phyloP scores from a whole-genome alignment of 768 basidiomycete species.

The Rhodosporidiobolus odoratus region DNA sequence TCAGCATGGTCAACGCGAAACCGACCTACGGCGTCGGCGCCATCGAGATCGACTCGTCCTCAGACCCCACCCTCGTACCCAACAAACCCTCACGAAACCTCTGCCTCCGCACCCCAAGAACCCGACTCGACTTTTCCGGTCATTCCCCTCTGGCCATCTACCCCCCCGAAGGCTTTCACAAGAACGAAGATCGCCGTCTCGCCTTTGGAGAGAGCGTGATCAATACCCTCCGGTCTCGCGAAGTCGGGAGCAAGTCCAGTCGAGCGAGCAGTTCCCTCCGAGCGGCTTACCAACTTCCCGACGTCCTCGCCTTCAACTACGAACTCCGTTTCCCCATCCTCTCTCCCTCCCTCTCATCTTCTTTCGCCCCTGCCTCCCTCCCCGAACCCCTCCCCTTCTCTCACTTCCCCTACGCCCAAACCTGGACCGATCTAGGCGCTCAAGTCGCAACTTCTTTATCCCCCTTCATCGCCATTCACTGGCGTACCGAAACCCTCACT shows the following conservation, averaged over 20 bases:
- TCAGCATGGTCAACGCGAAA: conserved; percentile 45
- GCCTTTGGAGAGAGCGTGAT: conserved; percentile 42
- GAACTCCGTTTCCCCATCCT: conserved; percentile 55
- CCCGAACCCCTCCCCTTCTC: conserved; percentile 16
- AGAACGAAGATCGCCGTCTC: conserved; percentile 21
- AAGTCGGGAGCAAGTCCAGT: conserved; percentile 31
- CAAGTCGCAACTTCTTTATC: conserved; percentile 46
- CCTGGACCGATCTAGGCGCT: conserved; percentile 51
- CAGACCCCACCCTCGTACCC: conserved; percentile 39
- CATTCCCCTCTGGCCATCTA: conserved; percentile 37
- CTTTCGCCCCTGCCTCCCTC: not conserved
- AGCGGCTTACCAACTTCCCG: conserved; percentile 39
- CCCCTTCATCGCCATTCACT: conserved; percentile 56
- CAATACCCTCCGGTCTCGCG: conserved; percentile 38
- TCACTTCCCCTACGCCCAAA: conserved; percentile 52
- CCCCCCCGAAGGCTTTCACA: conserved; percentile 41
- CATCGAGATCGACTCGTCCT: conserved; percentile 40
- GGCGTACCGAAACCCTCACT: conserved; percentile 57
- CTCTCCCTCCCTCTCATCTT: conserved; percentile 31
- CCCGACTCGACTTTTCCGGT: conserved; percentile 40
- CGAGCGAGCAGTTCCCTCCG: conserved; percentile 3
- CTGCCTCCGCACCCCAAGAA: conserved; percentile 39
- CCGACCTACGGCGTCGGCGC: conserved; percentile 30
- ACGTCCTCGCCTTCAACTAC: conserved; percentile 57
- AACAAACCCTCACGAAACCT: conserved; percentile 40